A percentile compares a stretch with the other conserved stretches of the same genome.
These are phyloP conservation scores for Penicillium hesseltinei DNA, from an alignment of 2,329 filamentous ascomycete species.

Conservation along the genomic window DNA sequence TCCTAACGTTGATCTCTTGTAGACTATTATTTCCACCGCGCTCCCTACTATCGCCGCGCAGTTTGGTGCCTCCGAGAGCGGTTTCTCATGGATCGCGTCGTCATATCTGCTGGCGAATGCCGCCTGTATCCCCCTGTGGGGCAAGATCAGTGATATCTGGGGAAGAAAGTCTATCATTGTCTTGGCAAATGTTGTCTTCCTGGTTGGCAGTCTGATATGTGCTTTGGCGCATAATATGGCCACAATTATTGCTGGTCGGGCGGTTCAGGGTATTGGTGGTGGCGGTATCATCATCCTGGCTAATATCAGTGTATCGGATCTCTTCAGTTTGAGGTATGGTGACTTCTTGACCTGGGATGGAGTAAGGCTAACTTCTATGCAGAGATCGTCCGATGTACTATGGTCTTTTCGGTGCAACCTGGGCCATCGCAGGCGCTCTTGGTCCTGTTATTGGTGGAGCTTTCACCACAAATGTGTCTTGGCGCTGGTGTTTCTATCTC, in stretches of 20 bases:
- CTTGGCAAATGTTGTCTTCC: slow-evolving; percentile 60
- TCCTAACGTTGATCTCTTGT: slow-evolving; percentile 2
- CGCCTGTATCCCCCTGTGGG: slow-evolving; percentile 57
- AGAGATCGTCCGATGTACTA: slow-evolving; percentile 60
- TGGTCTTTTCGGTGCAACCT: slow-evolving; percentile 61
- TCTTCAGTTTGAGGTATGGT: slow-evolving; percentile 58
- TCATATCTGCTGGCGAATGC: slow-evolving; percentile 48
- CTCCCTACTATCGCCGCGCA: slow-evolving; percentile 45
- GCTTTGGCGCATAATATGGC: slow-evolving; percentile 57
- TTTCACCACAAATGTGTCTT: slow-evolving; percentile 58
- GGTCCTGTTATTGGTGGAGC: slow-evolving; percentile 63
- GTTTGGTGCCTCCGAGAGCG: slow-evolving; percentile 44
- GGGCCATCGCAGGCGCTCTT: slow-evolving; percentile 59
- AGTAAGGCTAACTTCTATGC: slow-evolving; percentile 9
- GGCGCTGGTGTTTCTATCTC: slow-evolving; percentile 63
- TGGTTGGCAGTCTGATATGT: slow-evolving; percentile 61
- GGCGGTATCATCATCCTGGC: slow-evolving; percentile 64
- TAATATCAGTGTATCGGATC: slow-evolving; percentile 63
- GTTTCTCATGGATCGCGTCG: slow-evolving; percentile 51
- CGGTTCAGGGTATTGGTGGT: slow-evolving; percentile 62
- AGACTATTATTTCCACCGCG: slow-evolving; percentile 48
- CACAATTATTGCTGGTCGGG: slow-evolving; percentile 62
- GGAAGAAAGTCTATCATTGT: slow-evolving; percentile 64
- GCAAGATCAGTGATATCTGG: slow-evolving; percentile 66
- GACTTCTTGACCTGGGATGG: not conserved